Evolutionary conservation across 768 basidiomycete species (phyloP).

Genomic region (Dentipellis sp.): DNA sequence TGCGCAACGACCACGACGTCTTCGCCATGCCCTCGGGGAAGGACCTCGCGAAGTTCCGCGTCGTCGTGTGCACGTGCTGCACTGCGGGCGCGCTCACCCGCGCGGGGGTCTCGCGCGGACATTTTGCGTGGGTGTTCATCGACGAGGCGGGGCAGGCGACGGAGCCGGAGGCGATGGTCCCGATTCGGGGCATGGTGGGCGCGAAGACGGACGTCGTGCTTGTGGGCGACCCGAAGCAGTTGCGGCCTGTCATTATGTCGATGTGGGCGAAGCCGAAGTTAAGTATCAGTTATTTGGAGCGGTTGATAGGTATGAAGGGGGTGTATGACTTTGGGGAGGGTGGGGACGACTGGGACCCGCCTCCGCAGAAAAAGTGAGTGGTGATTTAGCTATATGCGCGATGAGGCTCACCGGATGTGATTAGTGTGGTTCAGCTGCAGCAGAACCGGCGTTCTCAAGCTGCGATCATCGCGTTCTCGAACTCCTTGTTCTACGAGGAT

Average conservation of each 20-base stretch:
- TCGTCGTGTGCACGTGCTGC: constrained; percentile 50
- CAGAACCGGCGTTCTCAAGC: constrained; percentile 14
- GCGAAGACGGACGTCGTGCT: constrained; percentile 26
- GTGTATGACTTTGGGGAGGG: constrained; percentile 19
- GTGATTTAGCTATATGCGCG: neutral
- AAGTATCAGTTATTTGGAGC: constrained; percentile 25
- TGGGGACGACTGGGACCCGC: constrained; percentile 23
- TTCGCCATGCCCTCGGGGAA: constrained; percentile 38
- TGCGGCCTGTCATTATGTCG: constrained; percentile 26
- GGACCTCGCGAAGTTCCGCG: constrained; percentile 32
- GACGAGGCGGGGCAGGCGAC: constrained; percentile 60
- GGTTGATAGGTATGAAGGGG: constrained; percentile 22
- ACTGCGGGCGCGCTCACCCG: constrained; percentile 40
- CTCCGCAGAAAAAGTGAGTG: neutral
- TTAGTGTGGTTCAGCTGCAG: constrained; percentile 14
- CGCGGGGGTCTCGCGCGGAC: constrained; percentile 40
- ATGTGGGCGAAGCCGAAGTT: constrained; percentile 20
- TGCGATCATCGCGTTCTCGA: constrained; percentile 47
- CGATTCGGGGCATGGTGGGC: constrained; percentile 24
- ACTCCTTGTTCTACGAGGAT: constrained; percentile 31
- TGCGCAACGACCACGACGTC: constrained; percentile 21
- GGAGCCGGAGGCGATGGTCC: constrained; percentile 49
- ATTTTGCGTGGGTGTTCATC: constrained; percentile 52
- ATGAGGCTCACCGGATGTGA: neutral
- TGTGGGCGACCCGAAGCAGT: constrained; percentile 28